Percentiles rank a stretch among this genome's conserved stretches.
Evolutionary conservation across 2,329 filamentous ascomycete species (phyloP).

Genomic region (Hypoxylon sp.): DNA sequence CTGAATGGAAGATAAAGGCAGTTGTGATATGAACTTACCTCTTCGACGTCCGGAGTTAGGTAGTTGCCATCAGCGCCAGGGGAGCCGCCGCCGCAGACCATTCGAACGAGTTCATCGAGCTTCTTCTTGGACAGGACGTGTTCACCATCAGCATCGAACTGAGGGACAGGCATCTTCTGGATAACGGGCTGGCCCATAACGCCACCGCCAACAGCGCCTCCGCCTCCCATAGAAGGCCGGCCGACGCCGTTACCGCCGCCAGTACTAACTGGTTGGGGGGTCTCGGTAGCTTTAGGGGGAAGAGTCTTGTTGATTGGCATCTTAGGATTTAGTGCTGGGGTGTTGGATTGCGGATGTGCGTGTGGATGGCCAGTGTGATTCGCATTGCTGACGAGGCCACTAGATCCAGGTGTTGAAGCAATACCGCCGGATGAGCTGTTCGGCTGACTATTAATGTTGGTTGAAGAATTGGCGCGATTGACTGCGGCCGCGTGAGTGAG

Average conservation of each 20-base stretch:
- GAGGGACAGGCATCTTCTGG: constrained; percentile 83
- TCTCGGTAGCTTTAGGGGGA: constrained; percentile 74
- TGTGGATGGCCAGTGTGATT: constrained; percentile 62
- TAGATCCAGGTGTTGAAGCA: constrained; percentile 49
- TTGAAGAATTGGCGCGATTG: constrained; percentile 53
- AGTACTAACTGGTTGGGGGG: constrained; percentile 81
- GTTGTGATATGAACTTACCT: constrained; percentile 70
- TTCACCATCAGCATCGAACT: constrained; percentile 91
- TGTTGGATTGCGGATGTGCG: constrained; percentile 62
- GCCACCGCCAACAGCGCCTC: constrained; percentile 79
- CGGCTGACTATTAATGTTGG: constrained; percentile 48
- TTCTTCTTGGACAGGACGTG: constrained; percentile 98
- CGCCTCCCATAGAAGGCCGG: constrained; percentile 88
- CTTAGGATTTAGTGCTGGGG: constrained; percentile 68
- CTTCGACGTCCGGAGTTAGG: constrained; percentile 93
- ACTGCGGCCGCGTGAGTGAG: constrained; percentile 53
- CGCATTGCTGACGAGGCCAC: constrained; percentile 42
- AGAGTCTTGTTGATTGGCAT: constrained; percentile 89
- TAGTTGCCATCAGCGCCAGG: constrained; percentile 82
- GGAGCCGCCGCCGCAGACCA: constrained; percentile 86
- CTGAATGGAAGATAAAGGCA: not conserved
- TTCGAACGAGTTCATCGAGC: constrained; percentile 92
- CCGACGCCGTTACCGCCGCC: constrained; percentile 71
- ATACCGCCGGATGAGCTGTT: constrained; percentile 49
- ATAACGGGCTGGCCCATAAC: constrained; percentile 91